phyloP scores from a whole-genome alignment of 306 rosid species.

The Mimosa bimucronata region DNA sequence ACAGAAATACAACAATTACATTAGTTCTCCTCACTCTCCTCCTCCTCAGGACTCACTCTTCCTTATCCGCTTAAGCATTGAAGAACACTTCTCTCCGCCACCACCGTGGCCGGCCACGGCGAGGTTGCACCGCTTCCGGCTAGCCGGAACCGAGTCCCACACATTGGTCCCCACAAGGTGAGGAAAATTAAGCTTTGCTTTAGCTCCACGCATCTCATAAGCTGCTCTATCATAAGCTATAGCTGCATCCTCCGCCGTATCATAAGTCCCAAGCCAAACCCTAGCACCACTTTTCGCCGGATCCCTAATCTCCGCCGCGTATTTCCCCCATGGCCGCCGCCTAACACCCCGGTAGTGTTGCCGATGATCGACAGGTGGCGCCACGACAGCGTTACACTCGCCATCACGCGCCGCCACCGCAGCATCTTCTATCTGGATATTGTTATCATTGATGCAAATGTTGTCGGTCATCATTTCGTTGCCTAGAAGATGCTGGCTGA shows the following conservation, averaged over 20 bases:
- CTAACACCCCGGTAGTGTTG: slow-evolving; percentile 68
- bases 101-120: neutral
- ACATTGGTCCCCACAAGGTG: slow-evolving; percentile 22
- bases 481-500: neutral
- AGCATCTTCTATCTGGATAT: neutral
- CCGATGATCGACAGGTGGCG: neutral
- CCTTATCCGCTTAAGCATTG: neutral
- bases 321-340: slow-evolving; percentile 70
- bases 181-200: slow-evolving; percentile 66
- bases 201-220: slow-evolving; percentile 53
- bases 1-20: neutral
- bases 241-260: slow-evolving; percentile 67
- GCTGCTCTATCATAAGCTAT: slow-evolving; percentile 65
- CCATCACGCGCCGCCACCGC: neutral
- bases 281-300: slow-evolving; percentile 51
- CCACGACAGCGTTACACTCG: neutral
- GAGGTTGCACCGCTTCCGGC: neutral
- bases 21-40: neutral
- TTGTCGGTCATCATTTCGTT: neutral
- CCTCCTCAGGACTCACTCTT: neutral
- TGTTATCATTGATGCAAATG: neutral
- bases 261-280: slow-evolving; percentile 64
- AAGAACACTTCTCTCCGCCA: neutral
- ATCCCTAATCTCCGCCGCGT: slow-evolving; percentile 72
- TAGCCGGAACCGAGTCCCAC: neutral